Evolutionary conservation across 768 basidiomycete species (phyloP).

Genomic region (Calocera viscosa): DNA sequence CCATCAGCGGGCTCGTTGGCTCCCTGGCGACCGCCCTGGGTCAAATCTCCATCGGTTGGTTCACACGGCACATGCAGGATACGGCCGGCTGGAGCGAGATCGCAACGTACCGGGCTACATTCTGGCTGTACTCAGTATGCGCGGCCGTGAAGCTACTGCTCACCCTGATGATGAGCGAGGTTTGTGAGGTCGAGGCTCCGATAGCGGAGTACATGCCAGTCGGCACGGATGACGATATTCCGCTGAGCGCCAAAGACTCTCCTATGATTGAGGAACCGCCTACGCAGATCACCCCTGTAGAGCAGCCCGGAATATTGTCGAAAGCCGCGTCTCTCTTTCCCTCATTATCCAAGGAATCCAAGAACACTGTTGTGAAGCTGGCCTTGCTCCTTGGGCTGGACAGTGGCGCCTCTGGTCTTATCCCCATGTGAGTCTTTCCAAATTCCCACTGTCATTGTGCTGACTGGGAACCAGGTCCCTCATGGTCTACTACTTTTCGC

Average conservation of each 20-base stretch:
- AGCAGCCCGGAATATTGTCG: neutral
- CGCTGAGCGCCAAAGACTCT: neutral
- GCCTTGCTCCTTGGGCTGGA: slow-evolving; percentile 20
- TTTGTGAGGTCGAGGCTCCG: slow-evolving; percentile 11
- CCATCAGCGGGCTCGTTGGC: slow-evolving; percentile 18
- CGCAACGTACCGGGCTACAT: slow-evolving; percentile 19
- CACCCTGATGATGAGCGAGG: slow-evolving; percentile 13
- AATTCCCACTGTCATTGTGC: neutral
- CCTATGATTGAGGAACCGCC: neutral
- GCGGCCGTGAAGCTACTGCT: slow-evolving; percentile 16
- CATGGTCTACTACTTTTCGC: slow-evolving; percentile 19
- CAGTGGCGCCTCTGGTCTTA: slow-evolving; percentile 20
- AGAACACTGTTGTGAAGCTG: slow-evolving; percentile 20
- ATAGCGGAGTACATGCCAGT: neutral
- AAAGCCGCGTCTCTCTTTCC: slow-evolving; percentile 12
- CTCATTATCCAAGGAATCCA: slow-evolving; percentile 16
- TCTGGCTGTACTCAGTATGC: slow-evolving; percentile 17
- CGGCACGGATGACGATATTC: neutral
- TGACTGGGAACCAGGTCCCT: slow-evolving; percentile 11
- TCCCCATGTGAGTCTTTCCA: slow-evolving; percentile 8
- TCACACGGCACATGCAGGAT: slow-evolving; percentile 12
- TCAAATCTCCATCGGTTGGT: slow-evolving; percentile 15
- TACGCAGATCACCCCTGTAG: neutral
- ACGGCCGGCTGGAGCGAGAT: slow-evolving; percentile 16
- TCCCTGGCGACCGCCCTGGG: slow-evolving; percentile 19